Evolutionary conservation across 306 rosid genomes (phyloP).

Genomic region (Dryas octopetala): DNA sequence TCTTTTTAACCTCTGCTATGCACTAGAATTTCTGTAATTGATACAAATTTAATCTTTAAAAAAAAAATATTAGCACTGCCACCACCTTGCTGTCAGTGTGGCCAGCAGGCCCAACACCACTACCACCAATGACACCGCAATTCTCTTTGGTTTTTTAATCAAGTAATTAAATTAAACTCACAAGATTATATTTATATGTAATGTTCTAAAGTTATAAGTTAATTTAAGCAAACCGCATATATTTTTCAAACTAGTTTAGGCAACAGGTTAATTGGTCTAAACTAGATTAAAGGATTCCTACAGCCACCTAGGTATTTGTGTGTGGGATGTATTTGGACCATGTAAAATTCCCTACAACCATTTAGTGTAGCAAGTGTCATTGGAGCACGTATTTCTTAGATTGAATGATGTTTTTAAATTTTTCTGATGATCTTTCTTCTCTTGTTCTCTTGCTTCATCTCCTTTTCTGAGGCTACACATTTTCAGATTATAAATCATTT

Average conservation of each 20-base stretch:
- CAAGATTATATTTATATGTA: background rate
- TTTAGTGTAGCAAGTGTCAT: background rate
- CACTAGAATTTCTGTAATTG: no score
- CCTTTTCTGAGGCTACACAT: background rate
- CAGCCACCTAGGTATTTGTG: background rate
- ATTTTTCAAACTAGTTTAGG: background rate
- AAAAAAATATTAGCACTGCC: no score
- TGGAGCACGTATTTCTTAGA: background rate
- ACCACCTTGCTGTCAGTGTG: no score
- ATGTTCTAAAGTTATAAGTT: background rate
- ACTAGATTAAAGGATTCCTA: background rate
- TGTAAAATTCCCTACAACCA: background rate
- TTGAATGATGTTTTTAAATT: background rate
- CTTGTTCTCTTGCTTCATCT: background rate
- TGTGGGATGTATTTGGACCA: background rate
- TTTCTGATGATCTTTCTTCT: background rate
- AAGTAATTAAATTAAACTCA: background rate
- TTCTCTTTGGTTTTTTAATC: background rate
- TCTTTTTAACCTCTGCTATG: no score
- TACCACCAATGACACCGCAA: background rate
- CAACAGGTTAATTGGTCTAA: background rate
- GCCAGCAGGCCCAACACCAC: no score
- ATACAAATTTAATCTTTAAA: no score
- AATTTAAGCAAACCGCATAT: background rate
- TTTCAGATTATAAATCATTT: constrained; percentile 18